These are phyloP conservation scores for Inga laurina DNA, from an alignment of 306 rosid genomes.

Conservation along the genomic window DNA sequence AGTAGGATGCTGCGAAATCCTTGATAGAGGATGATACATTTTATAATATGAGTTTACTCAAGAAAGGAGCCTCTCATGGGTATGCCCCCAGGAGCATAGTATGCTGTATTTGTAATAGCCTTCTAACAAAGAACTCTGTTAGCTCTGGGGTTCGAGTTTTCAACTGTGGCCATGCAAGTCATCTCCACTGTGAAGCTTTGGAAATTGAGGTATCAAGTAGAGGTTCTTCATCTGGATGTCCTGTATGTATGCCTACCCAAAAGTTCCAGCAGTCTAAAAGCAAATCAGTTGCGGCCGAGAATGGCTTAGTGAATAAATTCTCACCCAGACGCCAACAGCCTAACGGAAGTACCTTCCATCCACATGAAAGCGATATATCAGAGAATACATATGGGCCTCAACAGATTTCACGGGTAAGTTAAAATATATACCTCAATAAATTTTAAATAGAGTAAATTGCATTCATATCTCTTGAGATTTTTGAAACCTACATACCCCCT, in stretches of 20 bases:
- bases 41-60: slow-evolving; percentile 90
- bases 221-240: slow-evolving; percentile 74
- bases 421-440: slow-evolving; percentile 32
- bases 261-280: slow-evolving; percentile 67
- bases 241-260: slow-evolving; percentile 77
- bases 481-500: not conserved
- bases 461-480: not conserved
- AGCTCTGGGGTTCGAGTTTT: slow-evolving; percentile 79
- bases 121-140: slow-evolving; percentile 60
- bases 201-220: slow-evolving; percentile 58
- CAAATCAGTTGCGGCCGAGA: slow-evolving; percentile 54
- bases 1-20: slow-evolving; percentile 92
- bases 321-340: slow-evolving; percentile 50
- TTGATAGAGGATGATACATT: slow-evolving; percentile 92
- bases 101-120: slow-evolving; percentile 79
- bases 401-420: slow-evolving; percentile 82
- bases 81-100: slow-evolving; percentile 72
- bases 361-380: slow-evolving; percentile 57
- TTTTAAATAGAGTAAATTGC: not conserved
- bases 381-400: slow-evolving; percentile 65
- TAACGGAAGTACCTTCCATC: slow-evolving; percentile 57
- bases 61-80: slow-evolving; percentile 94
- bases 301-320: slow-evolving; percentile 64
- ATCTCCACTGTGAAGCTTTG: slow-evolving; percentile 78
- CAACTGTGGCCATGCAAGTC: slow-evolving; percentile 92